Evolutionary conservation across 768 basidiomycete species (phyloP).

Genomic region (Myochromella boudieri): DNA sequence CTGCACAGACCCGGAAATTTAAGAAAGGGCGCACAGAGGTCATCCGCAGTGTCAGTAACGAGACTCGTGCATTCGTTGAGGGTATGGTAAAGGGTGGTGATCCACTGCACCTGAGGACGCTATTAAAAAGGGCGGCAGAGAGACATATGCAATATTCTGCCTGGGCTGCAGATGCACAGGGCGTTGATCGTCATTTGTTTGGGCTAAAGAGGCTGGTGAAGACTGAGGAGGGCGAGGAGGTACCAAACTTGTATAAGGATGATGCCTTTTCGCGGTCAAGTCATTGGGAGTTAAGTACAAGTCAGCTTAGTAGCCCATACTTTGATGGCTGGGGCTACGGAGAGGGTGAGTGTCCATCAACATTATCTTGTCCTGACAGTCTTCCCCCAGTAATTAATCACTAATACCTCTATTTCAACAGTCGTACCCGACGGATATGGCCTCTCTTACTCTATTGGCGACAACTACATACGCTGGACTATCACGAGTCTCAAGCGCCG

Average conservation of each 20-base stretch:
- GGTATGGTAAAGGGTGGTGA: slow-evolving; percentile 77
- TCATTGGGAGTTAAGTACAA: slow-evolving; percentile 95
- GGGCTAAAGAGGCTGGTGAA: slow-evolving; percentile 83
- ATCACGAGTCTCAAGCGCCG: slow-evolving; percentile 71
- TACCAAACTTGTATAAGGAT: slow-evolving; percentile 78
- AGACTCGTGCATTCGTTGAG: slow-evolving; percentile 84
- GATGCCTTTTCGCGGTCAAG: slow-evolving; percentile 62
- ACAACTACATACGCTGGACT: slow-evolving; percentile 85
- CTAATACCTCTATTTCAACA: slow-evolving; percentile 24
- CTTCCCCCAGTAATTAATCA: too few species aligned
- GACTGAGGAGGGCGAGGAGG: slow-evolving; percentile 54
- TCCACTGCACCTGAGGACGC: too few species aligned
- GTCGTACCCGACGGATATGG: slow-evolving; percentile 94
- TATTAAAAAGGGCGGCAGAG: slow-evolving; percentile 76
- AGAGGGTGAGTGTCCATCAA: slow-evolving; percentile 4
- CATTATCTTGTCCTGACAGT: neutral
- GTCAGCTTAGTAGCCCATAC: slow-evolving; percentile 77
- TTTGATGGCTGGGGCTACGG: slow-evolving; percentile 94
- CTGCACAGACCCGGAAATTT: slow-evolving; percentile 91
- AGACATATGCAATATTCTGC: slow-evolving; percentile 85
- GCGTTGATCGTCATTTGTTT: slow-evolving; percentile 94
- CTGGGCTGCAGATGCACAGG: slow-evolving; percentile 93
- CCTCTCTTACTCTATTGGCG: slow-evolving; percentile 85
- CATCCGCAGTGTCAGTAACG: slow-evolving; percentile 80
- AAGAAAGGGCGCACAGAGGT: slow-evolving; percentile 93